Evolutionary conservation across 225 moss, liverwort and hornwort genomes (phyloP).

Genomic region (Marchantia polymorpha): DNA sequence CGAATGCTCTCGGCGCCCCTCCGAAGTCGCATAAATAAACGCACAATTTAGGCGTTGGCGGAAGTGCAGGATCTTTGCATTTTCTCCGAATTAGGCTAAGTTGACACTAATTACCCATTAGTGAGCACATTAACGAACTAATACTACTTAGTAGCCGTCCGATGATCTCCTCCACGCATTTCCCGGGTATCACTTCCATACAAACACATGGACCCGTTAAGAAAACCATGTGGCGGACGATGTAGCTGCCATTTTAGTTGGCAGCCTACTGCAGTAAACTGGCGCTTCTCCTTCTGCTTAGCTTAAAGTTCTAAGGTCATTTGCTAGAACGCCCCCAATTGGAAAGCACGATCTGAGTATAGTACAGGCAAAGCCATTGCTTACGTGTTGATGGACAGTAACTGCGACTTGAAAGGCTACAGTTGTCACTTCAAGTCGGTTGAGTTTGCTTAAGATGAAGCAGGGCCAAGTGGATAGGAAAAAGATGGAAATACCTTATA

Average conservation of each 20-base stretch:
- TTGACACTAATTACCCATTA: slow-evolving; percentile 1
- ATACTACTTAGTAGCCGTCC: slow-evolving; percentile 5
- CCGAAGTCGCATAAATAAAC: slow-evolving; percentile 29
- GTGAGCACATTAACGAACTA: neutral
- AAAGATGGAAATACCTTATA: no score
- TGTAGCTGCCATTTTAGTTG: slow-evolving; percentile 9
- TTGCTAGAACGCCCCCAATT: no score
- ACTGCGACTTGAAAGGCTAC: no score
- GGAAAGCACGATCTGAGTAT: no score
- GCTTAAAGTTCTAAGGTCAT: no score
- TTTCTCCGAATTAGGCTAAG: slow-evolving; percentile 39
- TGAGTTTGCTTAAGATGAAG: no score
- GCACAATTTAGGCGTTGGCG: slow-evolving; percentile 18
- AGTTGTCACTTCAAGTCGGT: no score
- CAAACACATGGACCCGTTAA: neutral
- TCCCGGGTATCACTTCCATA: neutral
- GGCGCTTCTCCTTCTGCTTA: neutral
- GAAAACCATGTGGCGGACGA: neutral
- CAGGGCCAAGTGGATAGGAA: no score
- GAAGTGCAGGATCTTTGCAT: slow-evolving; percentile 35
- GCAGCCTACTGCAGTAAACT: neutral
- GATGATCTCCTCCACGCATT: slow-evolving; percentile 13
- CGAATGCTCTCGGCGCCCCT: neutral
- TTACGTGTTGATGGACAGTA: no score
- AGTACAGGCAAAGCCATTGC: no score